Evolutionary conservation across 2,329 filamentous ascomycete species (phyloP).

Genomic region (Fusarium dimerum): DNA sequence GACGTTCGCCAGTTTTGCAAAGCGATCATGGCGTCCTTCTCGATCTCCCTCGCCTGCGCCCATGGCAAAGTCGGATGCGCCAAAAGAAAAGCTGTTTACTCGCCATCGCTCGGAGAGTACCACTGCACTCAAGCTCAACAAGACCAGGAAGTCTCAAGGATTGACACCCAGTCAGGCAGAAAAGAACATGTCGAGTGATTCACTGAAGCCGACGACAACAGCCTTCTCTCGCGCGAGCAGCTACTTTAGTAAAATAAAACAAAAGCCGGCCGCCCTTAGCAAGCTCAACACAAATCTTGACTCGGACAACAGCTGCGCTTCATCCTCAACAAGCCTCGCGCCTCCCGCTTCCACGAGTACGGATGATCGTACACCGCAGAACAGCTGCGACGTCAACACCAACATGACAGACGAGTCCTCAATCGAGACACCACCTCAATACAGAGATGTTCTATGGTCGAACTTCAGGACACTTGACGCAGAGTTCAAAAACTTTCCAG

Average conservation of each 20-base stretch:
- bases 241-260: constrained; percentile 53
- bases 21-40: constrained; percentile 54
- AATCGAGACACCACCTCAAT: constrained; percentile 43
- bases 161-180: constrained; percentile 29
- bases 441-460: constrained; percentile 56
- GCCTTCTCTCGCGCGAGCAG: constrained; percentile 46
- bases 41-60: constrained; percentile 47
- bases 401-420: constrained; percentile 47
- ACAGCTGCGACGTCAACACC: constrained; percentile 41
- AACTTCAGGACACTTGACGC: constrained; percentile 56
- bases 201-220: constrained; percentile 39
- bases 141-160: constrained; percentile 32
- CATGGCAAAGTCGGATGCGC: constrained; percentile 30
- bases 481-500: constrained; percentile 60
- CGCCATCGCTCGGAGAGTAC: constrained; percentile 27
- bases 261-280: constrained; percentile 43
- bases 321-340: constrained; percentile 48
- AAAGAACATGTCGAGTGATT: constrained; percentile 33
- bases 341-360: constrained; percentile 42
- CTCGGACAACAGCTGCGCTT: constrained; percentile 47
- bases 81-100: constrained; percentile 24
- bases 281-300: constrained; percentile 40
- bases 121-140: constrained; percentile 26
- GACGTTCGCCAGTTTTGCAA: constrained; percentile 52
- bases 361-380: constrained; percentile 40